A percentile compares a stretch with the other conserved stretches of the same genome.
Evolutionary conservation across 331 rosid genomes (phyloP).

Genomic region (Erythrophleum ivorense): DNA sequence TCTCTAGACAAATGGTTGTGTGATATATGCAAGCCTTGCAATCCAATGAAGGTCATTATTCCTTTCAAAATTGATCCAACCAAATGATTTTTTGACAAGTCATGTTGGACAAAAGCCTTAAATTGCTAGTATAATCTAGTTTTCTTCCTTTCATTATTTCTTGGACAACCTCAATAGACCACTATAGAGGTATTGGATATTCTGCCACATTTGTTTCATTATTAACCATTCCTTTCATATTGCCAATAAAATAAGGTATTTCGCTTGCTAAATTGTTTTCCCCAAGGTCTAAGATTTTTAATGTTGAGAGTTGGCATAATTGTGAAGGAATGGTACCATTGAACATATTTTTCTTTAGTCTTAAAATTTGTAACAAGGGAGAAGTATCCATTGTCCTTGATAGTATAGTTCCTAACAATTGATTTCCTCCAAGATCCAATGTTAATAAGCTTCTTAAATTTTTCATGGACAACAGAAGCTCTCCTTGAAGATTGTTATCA

Average conservation of each 20-base stretch:
- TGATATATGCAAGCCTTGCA: not conserved
- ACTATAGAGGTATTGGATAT: too few species aligned
- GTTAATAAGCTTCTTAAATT: too few species aligned
- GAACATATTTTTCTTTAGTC: slow-evolving; percentile 30
- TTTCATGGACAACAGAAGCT: slow-evolving; percentile 9
- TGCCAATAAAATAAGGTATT: slow-evolving; percentile 43
- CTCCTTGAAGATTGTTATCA: slow-evolving; percentile 37
- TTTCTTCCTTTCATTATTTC: slow-evolving; percentile 39
- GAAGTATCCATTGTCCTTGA: slow-evolving; percentile 20
- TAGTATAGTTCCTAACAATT: slow-evolving; percentile 24
- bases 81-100: not conserved
- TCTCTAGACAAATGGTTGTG: not conserved
- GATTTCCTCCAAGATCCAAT: slow-evolving; percentile 35
- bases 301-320: slow-evolving; percentile 20
- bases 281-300: slow-evolving; percentile 52
- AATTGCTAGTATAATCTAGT: slow-evolving; percentile 29
- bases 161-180: not conserved
- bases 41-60: not conserved
- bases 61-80: not conserved
- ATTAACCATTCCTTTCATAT: slow-evolving; percentile 36
- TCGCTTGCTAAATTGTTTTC: slow-evolving; percentile 39
- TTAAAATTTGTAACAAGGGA: slow-evolving; percentile 24
- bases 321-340: slow-evolving; percentile 33
- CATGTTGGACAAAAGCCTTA: not conserved
- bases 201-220: too few species aligned